Base-by-base conservation (phyloP, 345 rosid genomes). In the Carallia brachiata region DNA sequence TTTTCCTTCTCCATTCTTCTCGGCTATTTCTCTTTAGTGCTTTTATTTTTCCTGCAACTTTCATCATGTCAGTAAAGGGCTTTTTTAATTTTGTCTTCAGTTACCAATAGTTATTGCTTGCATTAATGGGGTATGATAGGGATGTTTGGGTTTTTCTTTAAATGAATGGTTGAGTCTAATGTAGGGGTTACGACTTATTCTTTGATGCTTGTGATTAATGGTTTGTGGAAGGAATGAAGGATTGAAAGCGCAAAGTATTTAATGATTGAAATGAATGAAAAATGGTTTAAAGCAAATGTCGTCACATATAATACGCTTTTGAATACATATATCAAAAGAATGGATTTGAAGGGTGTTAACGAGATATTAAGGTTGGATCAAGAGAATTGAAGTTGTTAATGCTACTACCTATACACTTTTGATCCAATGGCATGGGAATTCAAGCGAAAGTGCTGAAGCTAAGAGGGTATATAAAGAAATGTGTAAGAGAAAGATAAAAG, bases 401-500 rank as follows among this genome's bases (percentile, higher is more conserved):
- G 84, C 77, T 12, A 90, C 79, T 18, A 88, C 98, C 0, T 90
- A 82, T 73, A 82, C 96, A 4, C 75, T 84, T 69, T 65, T 90
- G 83, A 82, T 83, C 0, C 83, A 82, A 28, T 53, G 83, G 82
- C 55, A 80, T 64, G 78, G 67, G 0, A 75, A 76, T 52, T 69
- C 52, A 1, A 83, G 87, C 60, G 82, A 75, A 66, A 70, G 80
- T 64, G 73, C 6, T 13, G 88, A 87, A 32, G 96, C 79, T 3
- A 89, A 86, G 85, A 82, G 76, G 54, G 15, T 89, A 89, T 90
- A 89, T n/a, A 82, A 81, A 47, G 91, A 90, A 85, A 90, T 93
- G 92, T 78, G 80, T 72, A 84, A 83, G 71, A 89, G 81, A 78
- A 86, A 83, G n/a, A 61, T 85, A 36, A 81, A 80, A 65, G 69